A percentile compares a stretch with the other conserved stretches of the same genome.
phyloP scores from a whole-genome alignment of 306 rosid genomes.

The Fragaria vesca region DNA sequence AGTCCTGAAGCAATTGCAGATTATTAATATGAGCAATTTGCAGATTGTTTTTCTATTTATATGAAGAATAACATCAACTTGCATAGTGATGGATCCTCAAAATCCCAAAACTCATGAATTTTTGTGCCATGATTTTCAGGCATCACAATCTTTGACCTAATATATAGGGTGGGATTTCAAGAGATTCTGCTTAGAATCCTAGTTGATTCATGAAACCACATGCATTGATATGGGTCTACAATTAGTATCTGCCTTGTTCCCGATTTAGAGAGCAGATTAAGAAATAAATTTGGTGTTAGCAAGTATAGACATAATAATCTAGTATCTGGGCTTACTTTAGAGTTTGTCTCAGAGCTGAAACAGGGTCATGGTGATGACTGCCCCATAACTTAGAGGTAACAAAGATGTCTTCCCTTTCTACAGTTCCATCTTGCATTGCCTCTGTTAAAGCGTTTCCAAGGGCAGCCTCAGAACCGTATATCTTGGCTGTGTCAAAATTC shows the following conservation, averaged over 20 bases:
- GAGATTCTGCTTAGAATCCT: conserved; percentile 19
- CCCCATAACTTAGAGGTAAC: conserved; percentile 91
- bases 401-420: conserved; percentile 65
- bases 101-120: not conserved
- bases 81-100: conserved; percentile 2
- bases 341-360: conserved; percentile 67
- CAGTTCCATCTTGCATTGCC: conserved; percentile 40
- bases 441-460: conserved; percentile 59
- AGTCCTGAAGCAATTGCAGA: conserved; percentile 37
- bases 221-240: conserved; percentile 7
- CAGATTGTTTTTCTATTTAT: not conserved
- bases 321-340: conserved; percentile 42
- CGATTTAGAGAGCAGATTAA: not conserved
- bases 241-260: not conserved
- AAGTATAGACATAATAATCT: not conserved
- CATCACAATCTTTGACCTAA: not conserved
- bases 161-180: conserved; percentile 17
- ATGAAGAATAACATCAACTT: not conserved
- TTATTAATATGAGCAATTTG: not conserved
- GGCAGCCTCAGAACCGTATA: conserved; percentile 82
- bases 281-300: not conserved
- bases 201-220: conserved; percentile 21
- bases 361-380: conserved; percentile 90
- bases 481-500: conserved; percentile 87
- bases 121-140: conserved; percentile 14